Conservation (phyloP, 2,329 filamentous ascomycete species). For the Fusarium circinatum region DNA sequence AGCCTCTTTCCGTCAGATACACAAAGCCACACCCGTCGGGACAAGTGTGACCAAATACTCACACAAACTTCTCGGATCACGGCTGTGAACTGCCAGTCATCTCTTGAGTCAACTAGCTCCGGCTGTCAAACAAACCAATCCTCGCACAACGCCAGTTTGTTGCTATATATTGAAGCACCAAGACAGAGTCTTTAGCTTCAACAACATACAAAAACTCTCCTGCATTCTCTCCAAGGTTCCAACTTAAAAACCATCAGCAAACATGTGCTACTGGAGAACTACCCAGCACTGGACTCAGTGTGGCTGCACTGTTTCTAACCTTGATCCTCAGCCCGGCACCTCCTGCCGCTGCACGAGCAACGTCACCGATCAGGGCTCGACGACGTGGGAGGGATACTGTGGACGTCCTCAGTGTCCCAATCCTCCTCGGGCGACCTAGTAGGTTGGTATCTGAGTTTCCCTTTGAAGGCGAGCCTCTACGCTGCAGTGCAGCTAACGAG, state of each 20-base stretch:
- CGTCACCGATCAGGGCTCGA: slow-evolving; percentile 43
- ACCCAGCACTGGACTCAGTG: slow-evolving; percentile 48
- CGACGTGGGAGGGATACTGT: slow-evolving; percentile 49
- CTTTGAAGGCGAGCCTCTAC: neutral
- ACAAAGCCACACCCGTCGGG: slow-evolving; percentile 36
- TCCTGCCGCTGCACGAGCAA: slow-evolving; percentile 40
- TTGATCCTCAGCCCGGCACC: slow-evolving; percentile 45
- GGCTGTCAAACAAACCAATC: slow-evolving; percentile 14
- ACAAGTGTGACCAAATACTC: slow-evolving; percentile 35
- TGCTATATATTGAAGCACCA: slow-evolving; percentile 27
- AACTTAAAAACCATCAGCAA: slow-evolving; percentile 15
- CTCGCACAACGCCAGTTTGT: slow-evolving; percentile 23
- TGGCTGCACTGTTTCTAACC: slow-evolving; percentile 44
- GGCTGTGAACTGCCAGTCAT: slow-evolving; percentile 34
- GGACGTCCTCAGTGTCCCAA: slow-evolving; percentile 46
- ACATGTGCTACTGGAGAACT: slow-evolving; percentile 50
- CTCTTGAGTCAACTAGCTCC: slow-evolving; percentile 14
- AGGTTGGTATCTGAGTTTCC: slow-evolving; percentile 37
- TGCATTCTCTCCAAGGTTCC: neutral
- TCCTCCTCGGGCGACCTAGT: slow-evolving; percentile 40
- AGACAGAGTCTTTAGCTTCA: neutral
- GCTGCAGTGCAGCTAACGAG: slow-evolving; percentile 18
- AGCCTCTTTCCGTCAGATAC: slow-evolving; percentile 36
- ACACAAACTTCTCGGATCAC: slow-evolving; percentile 41
- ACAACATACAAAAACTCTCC: neutral